Evolutionary conservation across 768 basidiomycete species (phyloP), one percentile per base, ranked within the genome.

Genomic region (Kwoniella newhampshirensis): DNA sequence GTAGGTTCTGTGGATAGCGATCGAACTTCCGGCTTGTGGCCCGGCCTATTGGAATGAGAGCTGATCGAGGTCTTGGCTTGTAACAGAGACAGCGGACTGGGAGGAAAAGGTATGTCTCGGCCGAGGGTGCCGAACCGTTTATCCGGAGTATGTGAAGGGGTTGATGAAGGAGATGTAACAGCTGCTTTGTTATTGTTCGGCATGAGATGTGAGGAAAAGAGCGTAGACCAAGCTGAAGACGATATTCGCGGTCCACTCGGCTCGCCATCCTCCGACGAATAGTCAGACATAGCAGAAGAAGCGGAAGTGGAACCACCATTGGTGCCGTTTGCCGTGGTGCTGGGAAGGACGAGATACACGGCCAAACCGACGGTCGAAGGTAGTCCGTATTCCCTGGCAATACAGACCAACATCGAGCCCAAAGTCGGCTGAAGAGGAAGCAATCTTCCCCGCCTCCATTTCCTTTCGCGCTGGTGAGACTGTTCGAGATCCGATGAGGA

Each of bases 301-400:
- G 62, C 45, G 57, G 67, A 52, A 43, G 62, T 47, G 57, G 67
- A 52, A 90, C 91, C 20, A 83, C 76, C 1, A 86, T 88, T 65
- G 39, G 47, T 20, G n/a, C 39, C 45, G 32, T 13, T 35, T 27
- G 25, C 18, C 60, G 47, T 60, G 42, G 55, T 64, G 44, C 77
- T 62, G 20, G 79, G 67, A 27, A 79, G 79, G 41, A 89, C 82
- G 43, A 97, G 83, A 75, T 92, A 97, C 1, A 97, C 80, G 40
- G 89, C 80, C 44, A 97, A 77, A 4, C 93, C 93, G 13, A 83
- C 77, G 0, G 88, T 89, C 64, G 87, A 90, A 1, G 93, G 93
- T 17, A 98, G 80, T 2, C 89, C 88, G 69, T 92, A 98, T 77
- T 97, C 93, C 76, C 86, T 86, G 13, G 93, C 91, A 49, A 98